These are phyloP conservation scores for Encephalitozoon hellem DNA, from an alignment of 371 early-diverging fungal genomes.

Conservation along the genomic window DNA sequence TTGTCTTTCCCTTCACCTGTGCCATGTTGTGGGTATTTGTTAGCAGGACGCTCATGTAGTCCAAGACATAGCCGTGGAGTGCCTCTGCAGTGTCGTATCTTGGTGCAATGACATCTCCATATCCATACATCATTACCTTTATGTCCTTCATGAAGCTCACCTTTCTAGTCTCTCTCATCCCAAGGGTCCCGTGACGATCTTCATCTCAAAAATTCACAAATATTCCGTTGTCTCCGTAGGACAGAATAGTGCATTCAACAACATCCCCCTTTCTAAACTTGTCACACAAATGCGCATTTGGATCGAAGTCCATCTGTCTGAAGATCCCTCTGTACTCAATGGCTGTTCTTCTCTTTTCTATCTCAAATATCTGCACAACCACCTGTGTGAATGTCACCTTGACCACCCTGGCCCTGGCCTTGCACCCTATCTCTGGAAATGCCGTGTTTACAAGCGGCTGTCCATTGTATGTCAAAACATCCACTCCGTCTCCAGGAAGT, in stretches of 20 bases:
- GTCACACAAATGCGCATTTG: constrained; percentile 11
- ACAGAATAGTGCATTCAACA: constrained; percentile 22
- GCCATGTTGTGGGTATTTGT: constrained; percentile 54
- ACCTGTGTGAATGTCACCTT: constrained; percentile 20
- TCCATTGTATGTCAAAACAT: not conserved
- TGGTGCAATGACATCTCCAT: constrained; percentile 85
- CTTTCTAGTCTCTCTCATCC: constrained; percentile 56
- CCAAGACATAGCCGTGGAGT: constrained; percentile 79
- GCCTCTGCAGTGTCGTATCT: constrained; percentile 76
- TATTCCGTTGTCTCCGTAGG: constrained; percentile 14
- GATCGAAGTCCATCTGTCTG: not conserved
- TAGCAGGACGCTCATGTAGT: constrained; percentile 72
- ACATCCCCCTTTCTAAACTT: not conserved
- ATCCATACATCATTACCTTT: constrained; percentile 82
- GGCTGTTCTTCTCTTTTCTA: not conserved
- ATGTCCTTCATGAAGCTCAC: constrained; percentile 63
- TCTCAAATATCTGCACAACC: constrained; percentile 16
- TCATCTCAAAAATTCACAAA: not conserved
- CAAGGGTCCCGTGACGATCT: not conserved
- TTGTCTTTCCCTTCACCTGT: constrained; percentile 65
- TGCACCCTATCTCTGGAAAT: constrained; percentile 31
- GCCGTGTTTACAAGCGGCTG: not conserved
- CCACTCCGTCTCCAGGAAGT: not conserved
- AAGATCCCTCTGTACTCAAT: constrained; percentile 23
- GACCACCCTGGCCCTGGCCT: not conserved